These are phyloP conservation scores for Metroxylon sagu DNA, from an alignment of 176 grass and related monocot genomes.

Conservation along the genomic window DNA sequence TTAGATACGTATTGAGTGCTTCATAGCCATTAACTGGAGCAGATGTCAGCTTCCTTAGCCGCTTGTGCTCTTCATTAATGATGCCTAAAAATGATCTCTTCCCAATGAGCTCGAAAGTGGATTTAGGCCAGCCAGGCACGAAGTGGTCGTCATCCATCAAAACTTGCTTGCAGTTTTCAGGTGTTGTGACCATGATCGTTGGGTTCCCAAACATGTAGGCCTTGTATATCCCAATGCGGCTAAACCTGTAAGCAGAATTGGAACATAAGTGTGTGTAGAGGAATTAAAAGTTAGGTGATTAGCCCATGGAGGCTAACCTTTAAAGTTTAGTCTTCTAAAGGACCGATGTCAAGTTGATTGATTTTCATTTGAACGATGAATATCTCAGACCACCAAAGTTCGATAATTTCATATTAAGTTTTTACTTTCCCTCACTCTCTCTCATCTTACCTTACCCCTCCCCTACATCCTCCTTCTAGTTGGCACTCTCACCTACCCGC, in stretches of 20 bases:
- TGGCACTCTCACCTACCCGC: no score
- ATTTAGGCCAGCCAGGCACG: constrained; percentile 69
- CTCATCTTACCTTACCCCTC: no score
- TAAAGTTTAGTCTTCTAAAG: no score
- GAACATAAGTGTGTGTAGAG: no score
- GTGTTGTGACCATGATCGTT: constrained; percentile 39
- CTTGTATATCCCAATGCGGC: constrained; percentile 60
- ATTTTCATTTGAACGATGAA: no score
- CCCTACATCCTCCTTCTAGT: no score
- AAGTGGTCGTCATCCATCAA: constrained; percentile 83
- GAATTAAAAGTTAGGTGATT: no score
- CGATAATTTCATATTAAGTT: no score
- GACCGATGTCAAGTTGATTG: no score
- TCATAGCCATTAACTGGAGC: constrained; percentile 81
- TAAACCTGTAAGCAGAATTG: constrained; percentile 37
- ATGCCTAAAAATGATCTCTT: constrained; percentile 70
- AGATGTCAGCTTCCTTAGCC: constrained; percentile 54
- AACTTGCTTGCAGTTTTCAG: constrained; percentile 63
- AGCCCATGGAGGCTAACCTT: no score
- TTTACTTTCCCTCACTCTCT: no score
- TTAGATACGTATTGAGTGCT: constrained; percentile 58
- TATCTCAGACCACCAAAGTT: no score
- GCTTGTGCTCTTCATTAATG: constrained; percentile 59
- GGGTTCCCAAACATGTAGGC: constrained; percentile 93
- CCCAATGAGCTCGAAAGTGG: constrained; percentile 57